phyloP scores from a whole-genome alignment of 495 filamentous ascomycete genomes.

The Tuber aestivum region DNA sequence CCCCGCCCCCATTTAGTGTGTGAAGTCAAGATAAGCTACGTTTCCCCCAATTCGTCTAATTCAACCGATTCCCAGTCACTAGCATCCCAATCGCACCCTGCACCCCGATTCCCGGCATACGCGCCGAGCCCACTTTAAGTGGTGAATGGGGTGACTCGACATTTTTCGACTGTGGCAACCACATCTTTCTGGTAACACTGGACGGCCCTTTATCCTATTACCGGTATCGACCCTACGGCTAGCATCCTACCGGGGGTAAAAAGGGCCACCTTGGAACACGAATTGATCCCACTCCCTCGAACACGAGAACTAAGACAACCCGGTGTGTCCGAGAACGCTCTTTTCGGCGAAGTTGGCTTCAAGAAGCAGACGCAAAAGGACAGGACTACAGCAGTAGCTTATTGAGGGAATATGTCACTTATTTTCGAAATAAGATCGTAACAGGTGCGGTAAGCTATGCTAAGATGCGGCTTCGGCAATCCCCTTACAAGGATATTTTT shows the following conservation, averaged over 20 bases:
- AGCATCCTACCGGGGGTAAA: background rate
- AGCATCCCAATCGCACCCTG: background rate
- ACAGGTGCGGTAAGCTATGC: background rate
- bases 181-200: background rate
- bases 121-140: background rate
- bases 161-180: background rate
- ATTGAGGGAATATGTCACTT: background rate
- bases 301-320: background rate
- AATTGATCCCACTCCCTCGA: background rate
- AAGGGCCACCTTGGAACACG: background rate
- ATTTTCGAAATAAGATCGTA: background rate
- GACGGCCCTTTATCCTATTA: background rate
- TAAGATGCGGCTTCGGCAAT: background rate
- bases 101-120: background rate
- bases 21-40: background rate
- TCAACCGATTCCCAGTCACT: background rate
- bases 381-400: background rate
- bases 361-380: background rate
- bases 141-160: background rate
- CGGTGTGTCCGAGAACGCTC: background rate
- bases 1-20: background rate
- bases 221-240: background rate
- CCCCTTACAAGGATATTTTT: background rate
- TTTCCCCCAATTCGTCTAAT: background rate
- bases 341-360: background rate